Evolutionary conservation across 106 monocot species (phyloP), one percentile per base, ranked within the genome.

Genomic region (Dendrobium nobile): DNA sequence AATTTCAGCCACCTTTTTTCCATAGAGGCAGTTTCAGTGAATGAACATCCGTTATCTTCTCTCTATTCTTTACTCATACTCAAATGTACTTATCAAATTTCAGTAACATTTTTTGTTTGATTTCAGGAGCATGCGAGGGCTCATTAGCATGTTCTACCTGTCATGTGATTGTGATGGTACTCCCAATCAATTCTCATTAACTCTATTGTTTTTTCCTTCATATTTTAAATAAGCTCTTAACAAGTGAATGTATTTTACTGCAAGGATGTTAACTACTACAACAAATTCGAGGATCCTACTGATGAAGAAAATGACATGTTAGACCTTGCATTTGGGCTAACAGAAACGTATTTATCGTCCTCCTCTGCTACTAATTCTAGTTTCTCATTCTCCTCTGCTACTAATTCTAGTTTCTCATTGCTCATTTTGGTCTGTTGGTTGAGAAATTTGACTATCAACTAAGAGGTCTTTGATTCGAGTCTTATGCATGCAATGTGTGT

Each of bases 261-360:
- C 56, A 77, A 93, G 96, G 96, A 96, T 84, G 80, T 96, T 43
- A 76, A 86, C 27, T 73, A 93, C 67, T 96, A 96, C 80, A 96
- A 96, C 47, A 96, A 92, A 85, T 77, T 96, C 79, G 93, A 96
- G 78, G 96, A 96, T 41, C 96, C 96, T 13, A 90, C 87, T 7
- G 96, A 96, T 79, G 92, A 96, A 83, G 96, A 96, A 81, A 96
- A 96, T 80, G 96, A 93, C 83, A 96, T 96, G 96, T 73, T 96
- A 73, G 96, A 96, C 81, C 96, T 96, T 67, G 96, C 96, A 58
- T 96, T 96, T 86, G 96, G 96, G 42, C 96, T 96, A 11, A 93
- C 91, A 24, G 89, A 93, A 82, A 96, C 90, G 93, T 93, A 78
- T 26, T 59, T 22, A 56, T 47, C 24, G 19, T 73, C 73, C 4